A percentile compares a stretch with the other conserved stretches of the same genome.
These are phyloP conservation scores for Geosmithia flava DNA, from an alignment of 2,329 filamentous ascomycete genomes.

Conservation along the genomic window DNA sequence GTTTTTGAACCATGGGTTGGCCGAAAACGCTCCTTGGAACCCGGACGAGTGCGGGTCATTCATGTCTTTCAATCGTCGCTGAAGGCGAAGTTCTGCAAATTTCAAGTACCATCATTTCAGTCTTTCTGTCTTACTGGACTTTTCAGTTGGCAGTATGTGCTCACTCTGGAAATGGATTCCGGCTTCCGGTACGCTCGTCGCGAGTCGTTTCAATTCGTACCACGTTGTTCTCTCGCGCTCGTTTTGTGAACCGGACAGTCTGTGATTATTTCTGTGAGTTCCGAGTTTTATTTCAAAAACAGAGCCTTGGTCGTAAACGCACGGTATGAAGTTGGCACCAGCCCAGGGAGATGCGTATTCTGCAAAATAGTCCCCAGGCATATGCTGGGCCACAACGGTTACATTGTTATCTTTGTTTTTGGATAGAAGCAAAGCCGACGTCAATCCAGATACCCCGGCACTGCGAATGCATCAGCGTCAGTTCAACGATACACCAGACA, in stretches of 20 bases:
- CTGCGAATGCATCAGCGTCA: background rate
- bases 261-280: conserved; percentile 17
- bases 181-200: conserved; percentile 52
- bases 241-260: conserved; percentile 13
- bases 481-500: no score
- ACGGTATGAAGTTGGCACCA: conserved; percentile 63
- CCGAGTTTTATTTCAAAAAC: background rate
- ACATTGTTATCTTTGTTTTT: conserved; percentile 18
- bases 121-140: background rate
- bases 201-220: conserved; percentile 41
- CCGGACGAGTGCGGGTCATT: conserved; percentile 6
- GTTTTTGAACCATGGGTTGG: conserved; percentile 56
- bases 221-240: conserved; percentile 47
- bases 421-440: conserved; percentile 23
- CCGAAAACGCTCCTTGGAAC: conserved; percentile 21
- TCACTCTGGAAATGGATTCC: conserved; percentile 60
- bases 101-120: conserved; percentile 11
- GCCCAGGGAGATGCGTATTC: conserved; percentile 78
- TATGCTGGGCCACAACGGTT: conserved; percentile 51
- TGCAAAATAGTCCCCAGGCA: conserved; percentile 77
- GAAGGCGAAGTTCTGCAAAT: conserved; percentile 20
- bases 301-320: conserved; percentile 12
- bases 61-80: conserved; percentile 14
- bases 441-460: conserved; percentile 27
- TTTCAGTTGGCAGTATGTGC: background rate